phyloP scores from a whole-genome alignment of 192 early-diverging fungal species.

The Coemansia sp. region DNA sequence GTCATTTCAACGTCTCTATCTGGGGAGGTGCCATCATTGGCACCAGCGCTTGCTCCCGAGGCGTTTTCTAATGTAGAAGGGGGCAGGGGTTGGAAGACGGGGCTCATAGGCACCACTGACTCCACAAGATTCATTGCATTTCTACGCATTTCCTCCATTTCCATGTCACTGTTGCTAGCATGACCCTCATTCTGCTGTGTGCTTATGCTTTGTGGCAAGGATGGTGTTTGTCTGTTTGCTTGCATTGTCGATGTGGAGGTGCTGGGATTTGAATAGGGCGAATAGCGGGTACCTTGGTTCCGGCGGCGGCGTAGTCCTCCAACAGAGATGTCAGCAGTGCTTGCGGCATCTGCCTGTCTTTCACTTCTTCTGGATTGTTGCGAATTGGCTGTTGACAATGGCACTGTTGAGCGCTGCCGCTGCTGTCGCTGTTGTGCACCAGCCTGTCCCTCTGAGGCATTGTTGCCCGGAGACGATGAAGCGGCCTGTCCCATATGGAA shows the following conservation, averaged over 20 bases:
- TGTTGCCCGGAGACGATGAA: constrained; percentile 1
- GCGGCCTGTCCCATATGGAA: constrained; percentile 1
- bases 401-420: not conserved
- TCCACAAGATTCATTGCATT: not conserved
- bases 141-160: not conserved
- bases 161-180: not conserved
- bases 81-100: not conserved
- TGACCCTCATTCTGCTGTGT: not conserved
- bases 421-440: not conserved
- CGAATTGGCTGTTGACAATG: not conserved
- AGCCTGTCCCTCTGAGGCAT: not conserved
- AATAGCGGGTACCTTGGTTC: constrained; percentile 1
- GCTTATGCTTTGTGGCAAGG: constrained; percentile 3
- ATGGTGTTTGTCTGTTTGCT: not conserved
- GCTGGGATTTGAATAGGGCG: constrained; percentile 4
- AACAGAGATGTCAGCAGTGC: not conserved
- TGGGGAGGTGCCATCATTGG: not conserved
- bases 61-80: not conserved
- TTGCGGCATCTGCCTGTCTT: not conserved
- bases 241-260: not conserved
- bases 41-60: not conserved
- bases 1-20: not conserved
- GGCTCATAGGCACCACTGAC: not conserved
- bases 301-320: constrained; percentile 7
- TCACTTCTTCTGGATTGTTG: not conserved